Base-by-base conservation (phyloP, 441 rosid genomes). In the Raphanus hybrid region DNA sequence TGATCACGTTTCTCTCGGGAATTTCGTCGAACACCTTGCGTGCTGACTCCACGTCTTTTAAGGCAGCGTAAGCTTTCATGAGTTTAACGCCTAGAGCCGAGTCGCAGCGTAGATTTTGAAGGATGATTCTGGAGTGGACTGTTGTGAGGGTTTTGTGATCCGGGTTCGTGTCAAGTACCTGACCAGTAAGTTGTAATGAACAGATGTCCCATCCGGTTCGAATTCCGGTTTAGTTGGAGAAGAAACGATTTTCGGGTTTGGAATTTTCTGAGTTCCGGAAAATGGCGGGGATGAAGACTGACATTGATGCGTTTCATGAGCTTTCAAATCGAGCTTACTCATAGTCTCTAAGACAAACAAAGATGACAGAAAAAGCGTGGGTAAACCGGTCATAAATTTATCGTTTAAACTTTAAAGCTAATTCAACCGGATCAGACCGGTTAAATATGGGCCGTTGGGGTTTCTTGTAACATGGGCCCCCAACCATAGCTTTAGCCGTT, bases 11-110 rank as follows among this genome's bases (percentile, higher is more conserved):
- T 83, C 83, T 81, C 3, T 84, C 84, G 15, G 87, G 71, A 77
- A 82, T 81, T 86, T 83, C 84, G 8, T 83, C 91, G 81, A 87
- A 89, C 82, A 87, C 67, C 32, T 79, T 85, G 83, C 89, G 89
- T 52, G 88, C 77, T 61, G 63, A 48, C 0, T 12, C 39, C 1
- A 86, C 78, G 66, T 80, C 80, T 37, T 85, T 87, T 0, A 77
- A 3, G 48, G 82, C 68, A 1, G 89, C 83, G 54, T 85, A 89
- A 3, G 84, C 80, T 64, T 84, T 81, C 85, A 87, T 87, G 57
- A 87, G 70, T 75, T 87, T 87, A 73, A 89, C 81, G 63, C 84
- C 79, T n/a, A 86, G 57, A 10, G 86, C 66, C 16, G 88, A 86
- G 66, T 82, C 78, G 34, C 60, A 52, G n/a, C 75, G 64, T 3